phyloP scores from a whole-genome alignment of 768 basidiomycete species.

The Mycena floridula region DNA sequence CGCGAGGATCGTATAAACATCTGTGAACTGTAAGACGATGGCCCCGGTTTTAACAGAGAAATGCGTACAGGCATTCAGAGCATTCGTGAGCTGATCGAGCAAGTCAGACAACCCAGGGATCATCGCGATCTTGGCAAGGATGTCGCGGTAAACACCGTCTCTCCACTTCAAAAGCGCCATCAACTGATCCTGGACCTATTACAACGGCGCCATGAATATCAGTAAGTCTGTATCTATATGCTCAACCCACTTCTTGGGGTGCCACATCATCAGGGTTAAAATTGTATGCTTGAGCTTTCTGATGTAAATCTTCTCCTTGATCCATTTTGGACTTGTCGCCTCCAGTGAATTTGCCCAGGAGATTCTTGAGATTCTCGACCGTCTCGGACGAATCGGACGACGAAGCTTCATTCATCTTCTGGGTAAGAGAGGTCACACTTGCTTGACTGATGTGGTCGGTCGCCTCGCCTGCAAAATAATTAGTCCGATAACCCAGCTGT shows the following conservation, averaged over 20 bases:
- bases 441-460: conserved; percentile 53
- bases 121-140: conserved; percentile 54
- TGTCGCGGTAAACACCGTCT: conserved; percentile 49
- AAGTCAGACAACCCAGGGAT: conserved; percentile 55
- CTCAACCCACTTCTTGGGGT: conserved; percentile 60
- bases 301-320: conserved; percentile 50
- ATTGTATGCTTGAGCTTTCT: conserved; percentile 50
- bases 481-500: not conserved
- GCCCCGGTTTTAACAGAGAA: not conserved
- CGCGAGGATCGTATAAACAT: conserved; percentile 61
- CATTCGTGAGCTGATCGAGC: conserved; percentile 56
- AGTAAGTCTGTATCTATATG: no score
- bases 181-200: conserved; percentile 51
- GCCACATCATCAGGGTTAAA: conserved; percentile 58
- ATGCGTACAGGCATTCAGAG: conserved; percentile 57
- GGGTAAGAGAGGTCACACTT: conserved; percentile 51
- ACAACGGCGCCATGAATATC: no score
- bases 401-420: conserved; percentile 40
- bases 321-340: conserved; percentile 44
- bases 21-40: conserved; percentile 21
- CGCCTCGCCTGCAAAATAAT: conserved; percentile 2
- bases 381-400: conserved; percentile 26
- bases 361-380: conserved; percentile 29
- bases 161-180: conserved; percentile 57
- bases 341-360: conserved; percentile 49